Evolutionary conservation across 2,329 filamentous ascomycete genomes (phyloP).

Genomic region (Leptographium wingfieldii): DNA sequence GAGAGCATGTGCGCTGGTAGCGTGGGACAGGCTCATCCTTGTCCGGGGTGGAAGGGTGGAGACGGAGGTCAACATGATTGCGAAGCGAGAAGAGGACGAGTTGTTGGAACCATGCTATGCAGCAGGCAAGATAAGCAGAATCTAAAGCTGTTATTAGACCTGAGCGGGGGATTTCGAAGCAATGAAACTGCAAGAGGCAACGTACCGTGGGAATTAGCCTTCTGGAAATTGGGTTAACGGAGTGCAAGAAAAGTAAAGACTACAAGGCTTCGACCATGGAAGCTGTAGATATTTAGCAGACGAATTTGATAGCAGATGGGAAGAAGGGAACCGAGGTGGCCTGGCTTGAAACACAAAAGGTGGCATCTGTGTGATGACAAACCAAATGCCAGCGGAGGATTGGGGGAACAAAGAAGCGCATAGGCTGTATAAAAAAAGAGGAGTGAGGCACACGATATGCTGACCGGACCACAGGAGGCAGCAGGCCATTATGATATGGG

Average conservation of each 20-base stretch:
- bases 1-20: slow-evolving; percentile 2
- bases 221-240: neutral
- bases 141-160: neutral
- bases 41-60: slow-evolving; percentile 7
- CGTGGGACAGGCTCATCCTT: slow-evolving; percentile 3
- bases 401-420: neutral
- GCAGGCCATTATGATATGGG: neutral
- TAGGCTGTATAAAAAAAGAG: neutral
- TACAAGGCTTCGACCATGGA: neutral
- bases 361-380: neutral
- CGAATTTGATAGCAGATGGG: neutral
- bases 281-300: neutral
- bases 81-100: neutral
- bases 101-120: neutral
- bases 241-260: neutral
- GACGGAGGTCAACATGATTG: slow-evolving; percentile 11
- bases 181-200: neutral
- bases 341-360: neutral
- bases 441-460: neutral
- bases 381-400: neutral
- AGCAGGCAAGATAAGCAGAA: neutral
- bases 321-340: neutral
- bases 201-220: neutral
- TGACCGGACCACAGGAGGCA: neutral
- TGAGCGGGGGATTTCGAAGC: neutral